These are phyloP conservation scores for Astrothelium subdiscretum DNA, from an alignment of 495 filamentous ascomycete genomes.

Conservation along the genomic window DNA sequence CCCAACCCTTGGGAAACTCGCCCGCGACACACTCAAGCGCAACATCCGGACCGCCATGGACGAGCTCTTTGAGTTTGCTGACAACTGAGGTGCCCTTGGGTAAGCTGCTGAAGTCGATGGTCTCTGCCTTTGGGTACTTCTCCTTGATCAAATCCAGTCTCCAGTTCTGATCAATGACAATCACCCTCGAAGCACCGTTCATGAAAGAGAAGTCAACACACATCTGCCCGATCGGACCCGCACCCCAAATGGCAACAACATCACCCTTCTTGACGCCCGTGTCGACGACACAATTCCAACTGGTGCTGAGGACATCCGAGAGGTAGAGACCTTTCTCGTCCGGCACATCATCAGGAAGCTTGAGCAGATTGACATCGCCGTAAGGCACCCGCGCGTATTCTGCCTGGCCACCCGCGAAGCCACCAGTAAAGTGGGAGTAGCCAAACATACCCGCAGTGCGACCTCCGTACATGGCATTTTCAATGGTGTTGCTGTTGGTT, in stretches of 20 bases:
- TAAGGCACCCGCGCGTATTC: slow-evolving; percentile 79
- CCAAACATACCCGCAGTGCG: slow-evolving; percentile 63
- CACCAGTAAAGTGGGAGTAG: slow-evolving; percentile 71
- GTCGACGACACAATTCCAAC: slow-evolving; percentile 73
- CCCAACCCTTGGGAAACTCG: slow-evolving; percentile 76
- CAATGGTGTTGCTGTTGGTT: slow-evolving; percentile 61
- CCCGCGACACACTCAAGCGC: slow-evolving; percentile 76
- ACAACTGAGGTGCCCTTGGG: slow-evolving; percentile 49
- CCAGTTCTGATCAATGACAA: slow-evolving; percentile 74
- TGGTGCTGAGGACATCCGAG: slow-evolving; percentile 67
- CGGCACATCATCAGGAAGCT: slow-evolving; percentile 66
- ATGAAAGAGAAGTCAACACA: slow-evolving; percentile 56
- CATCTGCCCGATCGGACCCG: slow-evolving; percentile 72
- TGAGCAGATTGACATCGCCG: slow-evolving; percentile 72
- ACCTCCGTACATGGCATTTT: slow-evolving; percentile 52
- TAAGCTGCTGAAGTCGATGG: slow-evolving; percentile 44
- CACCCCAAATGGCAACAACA: slow-evolving; percentile 75
- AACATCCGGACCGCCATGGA: slow-evolving; percentile 58
- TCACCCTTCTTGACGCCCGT: slow-evolving; percentile 71
- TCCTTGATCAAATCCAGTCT: slow-evolving; percentile 54
- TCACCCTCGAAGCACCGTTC: slow-evolving; percentile 63
- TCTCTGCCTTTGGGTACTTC: slow-evolving; percentile 53
- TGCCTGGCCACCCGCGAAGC: slow-evolving; percentile 81
- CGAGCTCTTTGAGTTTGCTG: slow-evolving; percentile 60
- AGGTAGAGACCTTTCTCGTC: slow-evolving; percentile 82